A percentile compares a stretch with the other conserved stretches of the same genome.
Conservation (phyloP, 2,329 filamentous ascomycete genomes). For the Neonectria hederae region DNA sequence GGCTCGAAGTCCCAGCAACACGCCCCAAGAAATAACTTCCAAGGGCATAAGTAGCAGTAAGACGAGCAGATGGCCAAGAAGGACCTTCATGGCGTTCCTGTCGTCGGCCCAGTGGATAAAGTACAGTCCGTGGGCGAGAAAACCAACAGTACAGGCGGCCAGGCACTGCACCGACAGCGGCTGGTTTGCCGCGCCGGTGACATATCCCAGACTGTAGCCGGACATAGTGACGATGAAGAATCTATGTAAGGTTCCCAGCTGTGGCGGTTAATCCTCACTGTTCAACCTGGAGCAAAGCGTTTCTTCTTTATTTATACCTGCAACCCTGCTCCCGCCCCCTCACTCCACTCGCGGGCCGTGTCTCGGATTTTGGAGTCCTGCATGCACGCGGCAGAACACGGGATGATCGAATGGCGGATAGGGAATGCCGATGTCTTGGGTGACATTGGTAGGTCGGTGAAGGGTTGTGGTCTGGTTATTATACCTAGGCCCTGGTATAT, state of each 20-base stretch:
- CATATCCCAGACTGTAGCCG: not conserved
- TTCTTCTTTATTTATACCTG: not conserved
- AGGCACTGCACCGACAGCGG: not conserved
- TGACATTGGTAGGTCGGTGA: not conserved
- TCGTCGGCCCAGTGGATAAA: conserved; percentile 8
- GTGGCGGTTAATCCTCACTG: not conserved
- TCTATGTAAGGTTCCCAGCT: too few relatives aligned
- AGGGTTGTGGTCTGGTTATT: not conserved
- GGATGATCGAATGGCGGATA: not conserved
- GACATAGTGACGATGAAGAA: not conserved
- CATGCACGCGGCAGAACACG: not conserved
- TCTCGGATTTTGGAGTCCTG: not conserved
- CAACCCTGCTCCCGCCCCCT: not conserved
- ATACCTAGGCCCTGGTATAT: too few relatives aligned
- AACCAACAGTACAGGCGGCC: not conserved
- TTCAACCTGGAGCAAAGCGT: not conserved
- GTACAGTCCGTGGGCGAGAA: not conserved
- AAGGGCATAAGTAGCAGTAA: not conserved
- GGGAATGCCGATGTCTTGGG: not conserved
- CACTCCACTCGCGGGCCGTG: not conserved
- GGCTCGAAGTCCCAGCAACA: not conserved
- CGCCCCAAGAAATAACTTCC: not conserved
- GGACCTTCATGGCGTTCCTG: not conserved
- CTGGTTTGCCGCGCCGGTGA: not conserved
- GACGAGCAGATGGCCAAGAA: not conserved